Conservation (phyloP, 257 asterid genomes). For the Galeopsis tetrahit region DNA sequence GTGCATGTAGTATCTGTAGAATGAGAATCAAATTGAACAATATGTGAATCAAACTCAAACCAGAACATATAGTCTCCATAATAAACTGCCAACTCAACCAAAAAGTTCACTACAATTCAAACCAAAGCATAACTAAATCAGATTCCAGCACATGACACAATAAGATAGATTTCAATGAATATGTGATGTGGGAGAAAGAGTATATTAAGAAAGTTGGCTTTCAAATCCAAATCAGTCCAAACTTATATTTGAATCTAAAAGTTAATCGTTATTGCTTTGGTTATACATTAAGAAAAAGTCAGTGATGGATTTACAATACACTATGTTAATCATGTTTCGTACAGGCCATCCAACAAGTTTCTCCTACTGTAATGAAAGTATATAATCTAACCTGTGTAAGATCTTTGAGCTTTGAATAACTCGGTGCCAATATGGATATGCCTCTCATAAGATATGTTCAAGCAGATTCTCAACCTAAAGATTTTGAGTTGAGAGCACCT, state of each 20-base stretch:
- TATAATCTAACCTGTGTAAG: slow-evolving; percentile 67
- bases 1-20: background rate
- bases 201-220: too few relatives aligned
- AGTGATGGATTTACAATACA: too few relatives aligned
- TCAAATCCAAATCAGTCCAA: too few relatives aligned
- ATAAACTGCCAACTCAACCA: slow-evolving; percentile 67
- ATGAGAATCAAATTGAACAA: slow-evolving; percentile 7
- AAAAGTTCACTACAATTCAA: slow-evolving; percentile 65
- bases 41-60: slow-evolving; percentile 41
- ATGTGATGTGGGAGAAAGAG: background rate
- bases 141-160: background rate
- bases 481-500: slow-evolving; percentile 63
- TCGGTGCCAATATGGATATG: slow-evolving; percentile 63
- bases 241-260: too few relatives aligned
- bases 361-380: background rate
- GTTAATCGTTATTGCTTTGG: background rate
- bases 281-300: background rate
- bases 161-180: too few relatives aligned
- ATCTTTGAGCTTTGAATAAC: slow-evolving; percentile 76
- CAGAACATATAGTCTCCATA: slow-evolving; percentile 59
- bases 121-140: slow-evolving; percentile 32
- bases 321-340: too few relatives aligned
- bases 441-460: slow-evolving; percentile 70
- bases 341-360: background rate
- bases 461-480: slow-evolving; percentile 81